Conservation (phyloP, 2,329 filamentous ascomycete genomes). For the Ophiostoma sp. region DNA sequence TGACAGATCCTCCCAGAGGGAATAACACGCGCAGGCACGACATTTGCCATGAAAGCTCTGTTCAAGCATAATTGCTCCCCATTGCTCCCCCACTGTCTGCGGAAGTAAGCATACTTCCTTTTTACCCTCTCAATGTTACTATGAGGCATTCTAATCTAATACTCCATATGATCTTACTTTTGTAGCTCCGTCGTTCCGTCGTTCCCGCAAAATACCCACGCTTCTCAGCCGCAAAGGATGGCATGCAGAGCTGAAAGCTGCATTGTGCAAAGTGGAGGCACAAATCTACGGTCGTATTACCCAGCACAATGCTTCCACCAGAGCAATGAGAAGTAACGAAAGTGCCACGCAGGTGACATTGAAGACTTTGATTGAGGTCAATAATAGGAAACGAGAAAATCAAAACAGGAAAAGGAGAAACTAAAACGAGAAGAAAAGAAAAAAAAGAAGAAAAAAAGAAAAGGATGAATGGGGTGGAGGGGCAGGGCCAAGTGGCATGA, state of each 20-base stretch:
- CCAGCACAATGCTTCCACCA: not conserved
- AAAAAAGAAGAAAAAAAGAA: not conserved
- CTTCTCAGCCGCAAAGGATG: slow-evolving; percentile 9
- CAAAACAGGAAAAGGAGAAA: not conserved
- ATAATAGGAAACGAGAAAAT: not conserved
- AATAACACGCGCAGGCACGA: no score
- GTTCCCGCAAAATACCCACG: not conserved
- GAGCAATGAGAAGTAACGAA: slow-evolving; percentile 11
- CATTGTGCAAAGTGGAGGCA: slow-evolving; percentile 5
- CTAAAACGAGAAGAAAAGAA: not conserved
- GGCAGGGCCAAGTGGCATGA: slow-evolving; percentile 19
- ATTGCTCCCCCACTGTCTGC: no score
- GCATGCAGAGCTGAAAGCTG: slow-evolving; percentile 14
- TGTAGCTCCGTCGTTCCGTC: not conserved
- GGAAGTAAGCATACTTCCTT: not conserved
- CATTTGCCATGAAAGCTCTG: not conserved
- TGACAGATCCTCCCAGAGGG: not conserved
- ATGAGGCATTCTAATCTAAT: not conserved
- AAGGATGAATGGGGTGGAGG: not conserved
- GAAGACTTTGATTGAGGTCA: not conserved
- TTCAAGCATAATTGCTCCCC: not conserved
- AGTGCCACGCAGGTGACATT: not conserved
- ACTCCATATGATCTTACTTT: not conserved
- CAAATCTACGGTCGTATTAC: not conserved
- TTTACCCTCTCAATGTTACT: not conserved